Evolutionary conservation across 345 rosid species (phyloP).

Genomic region (Geranium brycei): DNA sequence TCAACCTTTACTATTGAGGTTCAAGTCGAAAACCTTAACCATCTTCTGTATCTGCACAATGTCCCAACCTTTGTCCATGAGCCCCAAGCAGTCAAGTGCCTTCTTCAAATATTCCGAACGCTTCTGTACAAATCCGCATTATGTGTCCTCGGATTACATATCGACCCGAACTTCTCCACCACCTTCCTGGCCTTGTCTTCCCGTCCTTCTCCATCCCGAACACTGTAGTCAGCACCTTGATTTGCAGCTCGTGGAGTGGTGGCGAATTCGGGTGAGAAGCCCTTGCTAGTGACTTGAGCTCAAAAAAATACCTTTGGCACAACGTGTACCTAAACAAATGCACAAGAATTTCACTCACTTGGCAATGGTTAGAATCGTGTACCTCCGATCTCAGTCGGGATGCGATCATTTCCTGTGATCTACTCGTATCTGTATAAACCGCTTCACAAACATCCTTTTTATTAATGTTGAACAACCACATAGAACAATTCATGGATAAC

Average conservation of each 20-base stretch:
- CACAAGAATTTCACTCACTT: too few species aligned
- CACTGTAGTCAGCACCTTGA: constrained; percentile 26
- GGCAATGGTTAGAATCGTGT: too few species aligned
- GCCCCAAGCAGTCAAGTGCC: constrained; percentile 33
- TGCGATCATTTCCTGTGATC: not conserved
- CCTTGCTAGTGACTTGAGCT: not conserved
- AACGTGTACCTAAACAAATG: too few species aligned
- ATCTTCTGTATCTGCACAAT: constrained; percentile 28
- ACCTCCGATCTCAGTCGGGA: too few species aligned
- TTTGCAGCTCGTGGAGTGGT: constrained; percentile 19
- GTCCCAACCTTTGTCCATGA: constrained; percentile 40
- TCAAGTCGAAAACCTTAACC: constrained; percentile 36
- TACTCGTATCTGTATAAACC: not conserved
- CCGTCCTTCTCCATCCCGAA: constrained; percentile 38
- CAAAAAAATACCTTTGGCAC: not conserved
- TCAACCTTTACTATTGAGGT: constrained; percentile 38
- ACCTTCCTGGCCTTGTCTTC: constrained; percentile 24
- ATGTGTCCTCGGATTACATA: constrained; percentile 7
- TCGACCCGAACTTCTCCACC: constrained; percentile 38
- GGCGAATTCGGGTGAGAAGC: not conserved
- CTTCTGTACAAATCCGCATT: constrained; percentile 18
- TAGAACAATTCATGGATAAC: too few species aligned
- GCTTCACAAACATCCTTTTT: too few species aligned
- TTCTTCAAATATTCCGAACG: constrained; percentile 44
- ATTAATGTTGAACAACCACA: too few species aligned